These are phyloP conservation scores for Calvatia gigantea DNA, from an alignment of 768 basidiomycete genomes.

Conservation along the genomic window DNA sequence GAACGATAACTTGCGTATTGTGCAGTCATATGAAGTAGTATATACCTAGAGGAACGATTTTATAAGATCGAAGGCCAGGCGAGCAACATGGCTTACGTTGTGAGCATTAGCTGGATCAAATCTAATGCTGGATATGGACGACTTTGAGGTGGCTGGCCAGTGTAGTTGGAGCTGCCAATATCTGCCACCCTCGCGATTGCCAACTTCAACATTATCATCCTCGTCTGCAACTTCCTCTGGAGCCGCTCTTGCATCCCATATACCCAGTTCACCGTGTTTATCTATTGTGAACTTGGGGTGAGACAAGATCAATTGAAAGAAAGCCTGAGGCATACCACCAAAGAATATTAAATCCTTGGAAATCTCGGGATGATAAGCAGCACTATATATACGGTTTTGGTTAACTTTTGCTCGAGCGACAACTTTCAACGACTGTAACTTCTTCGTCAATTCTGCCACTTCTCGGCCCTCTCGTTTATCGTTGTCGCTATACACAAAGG, in stretches of 20 bases:
- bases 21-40: conserved; percentile 81
- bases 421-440: conserved; percentile 55
- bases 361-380: conserved; percentile 76
- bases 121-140: conserved; percentile 76
- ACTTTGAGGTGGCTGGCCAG: conserved; percentile 79
- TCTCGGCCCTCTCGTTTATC: conserved; percentile 43
- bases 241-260: conserved; percentile 82
- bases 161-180: conserved; percentile 80
- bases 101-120: conserved; percentile 75
- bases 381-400: conserved; percentile 68
- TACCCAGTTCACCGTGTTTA: conserved; percentile 78
- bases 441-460: conserved; percentile 51
- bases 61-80: neutral
- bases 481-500: conserved; percentile 46
- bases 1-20: conserved; percentile 69
- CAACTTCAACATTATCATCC: conserved; percentile 45
- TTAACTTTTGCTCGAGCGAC: conserved; percentile 81
- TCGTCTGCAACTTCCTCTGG: conserved; percentile 64
- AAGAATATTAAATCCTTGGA: conserved; percentile 85
- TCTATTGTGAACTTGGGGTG: conserved; percentile 37
- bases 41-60: conserved; percentile 51
- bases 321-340: conserved; percentile 48
- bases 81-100: conserved; percentile 41
- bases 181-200: conserved; percentile 60
- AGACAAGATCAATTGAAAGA: neutral